Evolutionary conservation across 1,139 yeast species (phyloP), one percentile per base, ranked within the genome.

Genomic region (Protomyces lactucae-debilis): DNA sequence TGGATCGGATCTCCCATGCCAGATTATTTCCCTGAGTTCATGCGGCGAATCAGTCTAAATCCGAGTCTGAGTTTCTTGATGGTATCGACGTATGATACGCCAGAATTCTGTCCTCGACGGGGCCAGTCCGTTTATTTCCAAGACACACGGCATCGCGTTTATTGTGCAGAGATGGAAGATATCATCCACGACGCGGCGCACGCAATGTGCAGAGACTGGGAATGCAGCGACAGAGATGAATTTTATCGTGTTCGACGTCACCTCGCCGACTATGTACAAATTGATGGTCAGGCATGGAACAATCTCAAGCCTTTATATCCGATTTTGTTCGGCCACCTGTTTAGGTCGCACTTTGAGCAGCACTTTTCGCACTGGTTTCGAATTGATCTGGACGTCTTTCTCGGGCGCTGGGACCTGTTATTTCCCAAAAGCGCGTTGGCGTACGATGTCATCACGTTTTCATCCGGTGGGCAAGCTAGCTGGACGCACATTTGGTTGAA

Each of bases 1-100:
- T 35, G 55, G 43, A 16, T 52, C 16, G 55, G 55, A 8, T 25
- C 37, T 28, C 23, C 55, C n/a, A 52, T 52, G 55, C 55, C 55
- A 12, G 25, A 28, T 14, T 52, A 52, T 14, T 52, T 52, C 32
- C 55, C 55, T 12, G 40, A 14, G 32, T 52, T 52, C 43, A 52
- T 52, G 18, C 43, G 16, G 10, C 25, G 43, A 14, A 16, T 52
- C 14, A n/a, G 12, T 8, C 55, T n/a, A 14, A 52, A 52, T 2
- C 55, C 55, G 21, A 28, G 3, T 14, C 39, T 52, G 14, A 28
- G n/a, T 14, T 52, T 52, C 55, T 45, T 52, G 3, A n/a, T 52
- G 14, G 16, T 52, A 16, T 14, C 40, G 14, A 32, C 55, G n/a
- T 35, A n/a, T 21, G 55, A 52, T 18, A 35, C 55, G 14, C 55